These are phyloP conservation scores for Blepharisma stoltei DNA, from an alignment of 73 alveolate genomes.

Conservation along the genomic window DNA sequence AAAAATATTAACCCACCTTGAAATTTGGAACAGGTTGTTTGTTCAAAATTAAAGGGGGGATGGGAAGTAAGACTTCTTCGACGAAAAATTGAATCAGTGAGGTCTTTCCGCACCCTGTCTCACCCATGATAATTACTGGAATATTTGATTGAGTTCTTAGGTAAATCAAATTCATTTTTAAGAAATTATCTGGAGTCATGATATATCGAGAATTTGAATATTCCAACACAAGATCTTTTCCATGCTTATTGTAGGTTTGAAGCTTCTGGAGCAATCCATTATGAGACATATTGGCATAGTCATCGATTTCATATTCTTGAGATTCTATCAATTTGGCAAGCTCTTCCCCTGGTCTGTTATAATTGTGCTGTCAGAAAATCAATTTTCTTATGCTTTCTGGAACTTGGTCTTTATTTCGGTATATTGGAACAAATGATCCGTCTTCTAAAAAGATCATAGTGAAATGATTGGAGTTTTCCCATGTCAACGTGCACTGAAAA, in stretches of 20 bases:
- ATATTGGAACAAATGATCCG: not conserved
- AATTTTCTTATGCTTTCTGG: not conserved
- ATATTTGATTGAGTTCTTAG: slow-evolving; percentile 54
- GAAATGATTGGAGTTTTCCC: slow-evolving; percentile 30
- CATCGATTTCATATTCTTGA: slow-evolving; percentile 16
- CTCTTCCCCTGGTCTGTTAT: not conserved
- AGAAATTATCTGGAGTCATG: slow-evolving; percentile 52
- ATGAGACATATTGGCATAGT: not conserved
- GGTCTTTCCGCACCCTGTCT: slow-evolving; percentile 80
- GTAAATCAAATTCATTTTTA: slow-evolving; percentile 44
- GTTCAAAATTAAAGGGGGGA: too few relatives aligned
- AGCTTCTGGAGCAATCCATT: slow-evolving; percentile 3
- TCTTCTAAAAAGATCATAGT: not conserved
- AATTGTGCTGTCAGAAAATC: not conserved
- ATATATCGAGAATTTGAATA: slow-evolving; percentile 21
- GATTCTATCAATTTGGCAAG: not conserved
- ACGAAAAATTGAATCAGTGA: slow-evolving; percentile 57
- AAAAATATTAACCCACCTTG: too few relatives aligned
- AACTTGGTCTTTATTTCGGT: not conserved
- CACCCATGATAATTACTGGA: slow-evolving; percentile 80
- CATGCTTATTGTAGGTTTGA: not conserved
- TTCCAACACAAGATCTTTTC: not conserved
- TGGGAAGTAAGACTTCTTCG: slow-evolving; percentile 41
- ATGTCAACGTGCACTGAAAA: not conserved
- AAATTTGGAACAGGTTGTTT: too few relatives aligned